These are phyloP conservation scores for Mycena venus DNA, from an alignment of 768 basidiomycete species.

Conservation along the genomic window DNA sequence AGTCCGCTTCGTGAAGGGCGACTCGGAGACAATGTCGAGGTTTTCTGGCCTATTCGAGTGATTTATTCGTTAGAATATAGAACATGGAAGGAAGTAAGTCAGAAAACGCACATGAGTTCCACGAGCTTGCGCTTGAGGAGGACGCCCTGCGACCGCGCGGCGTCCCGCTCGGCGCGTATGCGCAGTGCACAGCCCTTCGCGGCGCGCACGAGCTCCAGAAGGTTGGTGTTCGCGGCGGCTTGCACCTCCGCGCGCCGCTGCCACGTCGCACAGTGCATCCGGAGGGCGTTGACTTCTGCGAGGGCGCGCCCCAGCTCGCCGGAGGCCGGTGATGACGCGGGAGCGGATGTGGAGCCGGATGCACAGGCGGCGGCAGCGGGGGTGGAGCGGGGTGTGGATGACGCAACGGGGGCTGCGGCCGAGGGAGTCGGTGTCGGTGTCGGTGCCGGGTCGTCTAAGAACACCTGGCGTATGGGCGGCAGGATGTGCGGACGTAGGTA, in stretches of 20 bases:
- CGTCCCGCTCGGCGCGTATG: slow-evolving; percentile 25
- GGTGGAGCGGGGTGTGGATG: too few relatives aligned
- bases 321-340: slow-evolving; percentile 14
- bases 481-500: slow-evolving; percentile 70
- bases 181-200: slow-evolving; percentile 41
- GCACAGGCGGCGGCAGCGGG: slow-evolving; percentile 6
- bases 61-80: not conserved
- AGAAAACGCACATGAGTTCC: slow-evolving; percentile 10
- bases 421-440: slow-evolving; percentile 22
- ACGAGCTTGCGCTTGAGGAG: slow-evolving; percentile 25
- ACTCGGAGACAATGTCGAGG: not conserved
- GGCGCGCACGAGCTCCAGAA: slow-evolving; percentile 57
- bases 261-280: slow-evolving; percentile 59
- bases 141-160: not conserved
- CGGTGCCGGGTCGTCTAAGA: slow-evolving; percentile 53
- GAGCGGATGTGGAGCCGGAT: not conserved
- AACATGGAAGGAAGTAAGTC: too few relatives aligned
- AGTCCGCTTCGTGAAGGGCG: not conserved
- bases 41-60: not conserved
- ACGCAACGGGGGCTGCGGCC: too few relatives aligned
- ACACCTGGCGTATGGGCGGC: slow-evolving; percentile 70
- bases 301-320: slow-evolving; percentile 40
- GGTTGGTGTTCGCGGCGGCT: slow-evolving; percentile 60
- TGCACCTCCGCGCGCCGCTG: slow-evolving; percentile 64
- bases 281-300: slow-evolving; percentile 60